A percentile compares a stretch with the other conserved stretches of the same genome.
Conservation (phyloP, 495 filamentous ascomycete genomes). For the Penicillium robsamsonii region DNA sequence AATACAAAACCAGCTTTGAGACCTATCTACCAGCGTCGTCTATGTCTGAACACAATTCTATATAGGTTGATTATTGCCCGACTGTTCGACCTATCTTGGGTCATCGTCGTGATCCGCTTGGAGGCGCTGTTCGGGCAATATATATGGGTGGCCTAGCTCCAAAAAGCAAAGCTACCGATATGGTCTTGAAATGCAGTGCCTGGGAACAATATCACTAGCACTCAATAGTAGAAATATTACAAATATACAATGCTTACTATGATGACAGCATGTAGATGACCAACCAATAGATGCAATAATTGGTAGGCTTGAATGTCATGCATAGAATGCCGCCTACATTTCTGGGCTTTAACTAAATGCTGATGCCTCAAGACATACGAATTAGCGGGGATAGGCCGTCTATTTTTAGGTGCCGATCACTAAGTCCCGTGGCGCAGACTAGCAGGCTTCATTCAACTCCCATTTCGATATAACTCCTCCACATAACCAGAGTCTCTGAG, state of each 20-base stretch:
- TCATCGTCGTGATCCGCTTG: background rate
- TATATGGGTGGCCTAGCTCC: background rate
- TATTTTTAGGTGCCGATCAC: constrained; percentile 29
- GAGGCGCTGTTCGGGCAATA: background rate
- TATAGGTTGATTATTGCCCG: background rate
- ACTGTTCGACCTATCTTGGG: background rate
- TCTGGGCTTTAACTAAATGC: constrained; percentile 4
- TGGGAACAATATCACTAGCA: too few relatives aligned
- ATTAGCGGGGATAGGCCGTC: background rate
- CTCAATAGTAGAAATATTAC: too few relatives aligned
- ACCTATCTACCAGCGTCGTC: too few relatives aligned
- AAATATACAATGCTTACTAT: too few relatives aligned
- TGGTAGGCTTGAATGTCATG: background rate
- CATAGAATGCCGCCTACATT: constrained; percentile 6
- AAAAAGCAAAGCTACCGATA: background rate
- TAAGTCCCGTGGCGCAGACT: constrained; percentile 23
- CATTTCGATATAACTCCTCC: constrained; percentile 3
- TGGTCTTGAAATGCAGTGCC: too few relatives aligned
- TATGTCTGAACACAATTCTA: background rate
- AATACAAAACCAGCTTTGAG: too few relatives aligned
- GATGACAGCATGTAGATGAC: too few relatives aligned
- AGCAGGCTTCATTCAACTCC: constrained; percentile 16
- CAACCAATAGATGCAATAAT: background rate
- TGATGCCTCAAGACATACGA: constrained; percentile 8
- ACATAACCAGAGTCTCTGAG: background rate